phyloP scores from a whole-genome alignment of 352 stramenopile genomes.

The Phytophthora constricta region DNA sequence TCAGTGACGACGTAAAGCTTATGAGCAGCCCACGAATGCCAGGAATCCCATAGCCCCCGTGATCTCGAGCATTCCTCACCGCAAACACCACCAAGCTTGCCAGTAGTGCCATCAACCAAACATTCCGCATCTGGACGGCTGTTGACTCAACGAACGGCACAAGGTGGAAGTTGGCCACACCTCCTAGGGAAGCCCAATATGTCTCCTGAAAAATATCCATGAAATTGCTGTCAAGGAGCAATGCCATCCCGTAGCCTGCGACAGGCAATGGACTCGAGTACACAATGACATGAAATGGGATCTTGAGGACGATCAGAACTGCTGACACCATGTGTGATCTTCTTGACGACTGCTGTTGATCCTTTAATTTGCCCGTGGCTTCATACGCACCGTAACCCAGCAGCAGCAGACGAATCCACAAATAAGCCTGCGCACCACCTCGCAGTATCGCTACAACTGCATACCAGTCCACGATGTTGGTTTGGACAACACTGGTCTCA shows the following conservation, averaged over 20 bases:
- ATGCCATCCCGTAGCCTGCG: slow-evolving; percentile 38
- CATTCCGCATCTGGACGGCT: slow-evolving; percentile 54
- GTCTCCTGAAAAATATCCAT: slow-evolving; percentile 45
- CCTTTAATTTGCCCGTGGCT: neutral
- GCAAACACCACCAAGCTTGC: slow-evolving; percentile 34
- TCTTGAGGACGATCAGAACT: slow-evolving; percentile 27
- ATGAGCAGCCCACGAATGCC: slow-evolving; percentile 45
- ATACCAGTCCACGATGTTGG: slow-evolving; percentile 45
- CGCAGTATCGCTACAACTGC: slow-evolving; percentile 37
- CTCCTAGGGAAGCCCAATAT: slow-evolving; percentile 41
- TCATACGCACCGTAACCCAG: slow-evolving; percentile 37
- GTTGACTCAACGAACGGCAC: slow-evolving; percentile 37
- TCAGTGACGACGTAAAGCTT: slow-evolving; percentile 43
- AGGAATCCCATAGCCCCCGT: slow-evolving; percentile 25
- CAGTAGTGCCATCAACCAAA: slow-evolving; percentile 50
- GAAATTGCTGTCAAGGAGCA: slow-evolving; percentile 52
- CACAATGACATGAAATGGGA: slow-evolving; percentile 64
- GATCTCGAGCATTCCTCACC: slow-evolving; percentile 6
- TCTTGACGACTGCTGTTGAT: neutral
- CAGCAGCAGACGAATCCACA: slow-evolving; percentile 53
- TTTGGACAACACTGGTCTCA: slow-evolving; percentile 44
- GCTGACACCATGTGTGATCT: neutral
- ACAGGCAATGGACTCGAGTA: slow-evolving; percentile 59
- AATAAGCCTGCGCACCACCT: slow-evolving; percentile 43
- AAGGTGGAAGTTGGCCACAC: slow-evolving; percentile 27